Evolutionary conservation across 2,329 filamentous ascomycete species (phyloP).

Genomic region (Hymenoscyphus albidus): DNA sequence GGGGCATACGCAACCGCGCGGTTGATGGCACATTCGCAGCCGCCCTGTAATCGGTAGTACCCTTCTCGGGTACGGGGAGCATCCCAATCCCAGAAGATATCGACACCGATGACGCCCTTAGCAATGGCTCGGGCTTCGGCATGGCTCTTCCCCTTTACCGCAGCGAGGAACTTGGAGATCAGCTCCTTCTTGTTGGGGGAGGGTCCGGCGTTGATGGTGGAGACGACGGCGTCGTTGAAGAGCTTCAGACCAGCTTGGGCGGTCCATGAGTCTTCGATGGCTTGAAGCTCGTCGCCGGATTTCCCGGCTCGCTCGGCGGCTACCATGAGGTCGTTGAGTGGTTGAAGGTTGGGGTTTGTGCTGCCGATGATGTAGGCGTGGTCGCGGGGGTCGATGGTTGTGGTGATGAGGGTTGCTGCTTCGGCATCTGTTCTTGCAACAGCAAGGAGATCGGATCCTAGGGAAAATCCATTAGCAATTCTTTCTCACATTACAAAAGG

Average conservation of each 20-base stretch:
- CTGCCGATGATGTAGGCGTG: constrained; percentile 87
- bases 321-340: constrained; percentile 87
- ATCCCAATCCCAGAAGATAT: constrained; percentile 94
- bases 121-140: constrained; percentile 76
- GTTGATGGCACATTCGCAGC: constrained; percentile 87
- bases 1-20: constrained; percentile 88
- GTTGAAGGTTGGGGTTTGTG: constrained; percentile 80
- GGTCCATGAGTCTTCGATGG: constrained; percentile 88
- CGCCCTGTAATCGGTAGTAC: constrained; percentile 89
- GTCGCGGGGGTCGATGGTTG: constrained; percentile 92
- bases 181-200: constrained; percentile 66
- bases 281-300: constrained; percentile 74
- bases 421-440: constrained; percentile 96
- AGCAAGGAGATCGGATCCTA: constrained; percentile 78
- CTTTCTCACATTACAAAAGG: constrained; percentile 4
- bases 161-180: constrained; percentile 61
- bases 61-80: constrained; percentile 88
- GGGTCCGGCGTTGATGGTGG: constrained; percentile 69
- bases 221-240: constrained; percentile 85
- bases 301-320: constrained; percentile 81
- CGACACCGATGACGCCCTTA: constrained; percentile 68
- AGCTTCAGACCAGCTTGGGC: constrained; percentile 75
- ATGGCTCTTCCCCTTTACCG: constrained; percentile 80
- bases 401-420: constrained; percentile 94
- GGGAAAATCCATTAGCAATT: constrained; percentile 15